A percentile compares a stretch with the other conserved stretches of the same genome.
phyloP scores from a whole-genome alignment of 495 filamentous ascomycete species.

The Hypomontagnella monticulosa region DNA sequence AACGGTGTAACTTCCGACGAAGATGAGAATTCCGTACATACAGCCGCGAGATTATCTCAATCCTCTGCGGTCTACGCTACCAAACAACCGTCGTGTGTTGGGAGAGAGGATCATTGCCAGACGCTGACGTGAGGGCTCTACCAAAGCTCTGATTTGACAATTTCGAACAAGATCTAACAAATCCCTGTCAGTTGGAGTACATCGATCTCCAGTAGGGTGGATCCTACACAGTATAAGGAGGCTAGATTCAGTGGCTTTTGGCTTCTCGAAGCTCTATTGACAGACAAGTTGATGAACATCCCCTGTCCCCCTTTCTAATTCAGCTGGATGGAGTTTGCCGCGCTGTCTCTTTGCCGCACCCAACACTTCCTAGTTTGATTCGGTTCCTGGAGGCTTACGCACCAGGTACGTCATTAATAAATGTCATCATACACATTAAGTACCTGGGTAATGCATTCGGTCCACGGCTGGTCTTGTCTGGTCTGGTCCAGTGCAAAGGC shows the following conservation, averaged over 20 bases:
- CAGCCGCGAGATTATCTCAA: too few species aligned
- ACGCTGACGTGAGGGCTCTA: conserved; percentile 8
- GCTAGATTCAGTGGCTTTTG: conserved; percentile 13
- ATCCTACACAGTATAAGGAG: conserved; percentile 40
- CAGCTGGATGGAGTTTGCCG: conserved; percentile 39
- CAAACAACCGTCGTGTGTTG: background rate
- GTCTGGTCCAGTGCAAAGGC: conserved; percentile 28
- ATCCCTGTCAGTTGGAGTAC: conserved; percentile 39
- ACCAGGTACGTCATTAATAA: conserved; percentile 34
- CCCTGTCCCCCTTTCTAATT: conserved; percentile 28
- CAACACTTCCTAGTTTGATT: conserved; percentile 22
- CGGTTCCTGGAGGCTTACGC: conserved; percentile 34
- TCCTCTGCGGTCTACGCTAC: too few species aligned
- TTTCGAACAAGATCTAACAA: conserved; percentile 37
- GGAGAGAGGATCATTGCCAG: conserved; percentile 10
- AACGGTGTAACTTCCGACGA: too few species aligned
- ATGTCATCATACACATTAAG: conserved; percentile 19
- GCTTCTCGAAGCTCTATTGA: conserved; percentile 33
- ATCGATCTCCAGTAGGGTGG: conserved; percentile 37
- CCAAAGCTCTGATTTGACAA: conserved; percentile 30
- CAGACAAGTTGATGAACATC: too few species aligned
- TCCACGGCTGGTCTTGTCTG: conserved; percentile 15
- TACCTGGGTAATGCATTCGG: background rate
- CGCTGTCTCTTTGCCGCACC: conserved; percentile 21
- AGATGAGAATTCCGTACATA: too few species aligned